Percentiles rank a stretch among this genome's conserved stretches.
Conservation (phyloP, 352 stramenopile genomes). For the Phytophthora sojae region DNA sequence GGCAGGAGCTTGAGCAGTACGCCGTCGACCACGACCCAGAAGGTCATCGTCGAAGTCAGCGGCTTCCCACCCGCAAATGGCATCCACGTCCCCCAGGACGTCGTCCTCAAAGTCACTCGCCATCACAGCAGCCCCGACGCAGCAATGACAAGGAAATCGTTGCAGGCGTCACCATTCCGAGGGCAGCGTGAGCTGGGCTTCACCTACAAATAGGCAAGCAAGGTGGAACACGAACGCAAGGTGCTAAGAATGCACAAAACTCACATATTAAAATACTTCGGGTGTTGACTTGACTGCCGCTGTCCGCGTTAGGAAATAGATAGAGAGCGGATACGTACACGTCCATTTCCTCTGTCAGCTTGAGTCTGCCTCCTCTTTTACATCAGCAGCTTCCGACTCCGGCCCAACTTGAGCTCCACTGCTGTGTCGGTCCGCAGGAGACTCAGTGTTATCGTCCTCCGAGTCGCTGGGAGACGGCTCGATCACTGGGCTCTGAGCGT, state of each 20-base stretch:
- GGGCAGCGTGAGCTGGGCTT: neutral
- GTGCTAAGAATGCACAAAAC: slow-evolving; percentile 6
- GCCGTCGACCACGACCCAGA: neutral
- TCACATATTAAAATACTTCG: slow-evolving; percentile 30
- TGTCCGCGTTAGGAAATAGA: slow-evolving; percentile 10
- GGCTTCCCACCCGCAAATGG: slow-evolving; percentile 37
- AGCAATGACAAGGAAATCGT: slow-evolving; percentile 5
- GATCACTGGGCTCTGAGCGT: slow-evolving; percentile 48
- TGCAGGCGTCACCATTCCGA: slow-evolving; percentile 7
- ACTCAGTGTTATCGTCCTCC: slow-evolving; percentile 7
- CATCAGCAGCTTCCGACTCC: slow-evolving; percentile 20
- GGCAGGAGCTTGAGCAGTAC: neutral
- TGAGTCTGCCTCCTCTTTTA: slow-evolving; percentile 12
- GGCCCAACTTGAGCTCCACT: slow-evolving; percentile 30
- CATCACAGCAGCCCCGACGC: slow-evolving; percentile 3
- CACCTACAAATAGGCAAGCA: slow-evolving; percentile 29
- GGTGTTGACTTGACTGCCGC: slow-evolving; percentile 12
- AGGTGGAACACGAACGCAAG: slow-evolving; percentile 7
- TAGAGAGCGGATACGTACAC: neutral
- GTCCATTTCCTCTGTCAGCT: slow-evolving; percentile 23
- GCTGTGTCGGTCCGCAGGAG: neutral
- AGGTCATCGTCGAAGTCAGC: slow-evolving; percentile 32
- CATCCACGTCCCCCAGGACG: slow-evolving; percentile 12
- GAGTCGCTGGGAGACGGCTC: slow-evolving; percentile 28
- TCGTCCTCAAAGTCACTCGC: slow-evolving; percentile 16